phyloP scores from a whole-genome alignment of 495 filamentous ascomycete genomes.

The Aspergillus biplanus region DNA sequence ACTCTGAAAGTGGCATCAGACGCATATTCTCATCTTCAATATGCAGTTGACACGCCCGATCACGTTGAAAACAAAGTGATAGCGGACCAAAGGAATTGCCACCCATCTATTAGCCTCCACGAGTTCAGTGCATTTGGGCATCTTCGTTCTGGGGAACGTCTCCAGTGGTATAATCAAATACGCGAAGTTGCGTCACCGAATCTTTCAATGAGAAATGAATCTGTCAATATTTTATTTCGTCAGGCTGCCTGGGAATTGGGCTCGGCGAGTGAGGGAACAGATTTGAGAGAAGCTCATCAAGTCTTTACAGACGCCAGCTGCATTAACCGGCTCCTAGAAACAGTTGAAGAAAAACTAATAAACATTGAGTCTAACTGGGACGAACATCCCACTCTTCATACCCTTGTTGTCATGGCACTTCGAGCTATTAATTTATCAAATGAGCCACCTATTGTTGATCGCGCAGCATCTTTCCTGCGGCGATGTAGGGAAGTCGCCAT shows the following conservation, averaged over 20 bases:
- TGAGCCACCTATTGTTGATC: conserved; percentile 5
- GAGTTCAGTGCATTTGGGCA: conserved; percentile 53
- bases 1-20: conserved; percentile 14
- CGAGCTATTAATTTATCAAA: conserved; percentile 40
- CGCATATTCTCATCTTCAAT: conserved; percentile 21
- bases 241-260: conserved; percentile 54
- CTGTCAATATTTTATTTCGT: conserved; percentile 42
- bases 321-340: conserved; percentile 22
- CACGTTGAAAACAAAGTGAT: conserved; percentile 41
- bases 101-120: conserved; percentile 45
- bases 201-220: conserved; percentile 45
- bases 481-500: conserved; percentile 15
- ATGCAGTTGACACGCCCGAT: conserved; percentile 17
- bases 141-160: conserved; percentile 45
- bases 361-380: conserved; percentile 52
- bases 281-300: conserved; percentile 26
- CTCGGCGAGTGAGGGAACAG: conserved; percentile 14
- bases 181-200: conserved; percentile 32
- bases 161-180: conserved; percentile 56
- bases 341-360: conserved; percentile 27
- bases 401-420: conserved; percentile 38
- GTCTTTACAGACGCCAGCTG: conserved; percentile 26
- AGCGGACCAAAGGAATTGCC: conserved; percentile 44
- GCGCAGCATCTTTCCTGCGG: conserved; percentile 19
- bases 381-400: conserved; percentile 37